Evolutionary conservation across 441 rosid species (phyloP).

Genomic region (Brassica balearica): DNA sequence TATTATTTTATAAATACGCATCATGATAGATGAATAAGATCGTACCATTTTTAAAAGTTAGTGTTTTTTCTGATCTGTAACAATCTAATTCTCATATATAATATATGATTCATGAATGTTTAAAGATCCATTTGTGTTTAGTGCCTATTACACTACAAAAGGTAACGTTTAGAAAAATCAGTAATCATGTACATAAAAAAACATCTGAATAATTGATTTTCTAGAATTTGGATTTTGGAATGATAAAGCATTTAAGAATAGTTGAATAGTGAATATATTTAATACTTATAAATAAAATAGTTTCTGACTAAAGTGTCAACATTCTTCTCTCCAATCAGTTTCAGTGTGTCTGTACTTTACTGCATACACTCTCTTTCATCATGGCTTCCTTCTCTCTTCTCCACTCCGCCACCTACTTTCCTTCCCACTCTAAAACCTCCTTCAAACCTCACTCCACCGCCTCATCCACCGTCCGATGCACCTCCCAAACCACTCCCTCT

Average conservation of each 20-base stretch:
- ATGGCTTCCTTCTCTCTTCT: conserved; percentile 41
- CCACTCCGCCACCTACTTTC: conserved; percentile 40
- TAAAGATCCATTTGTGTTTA: conserved; percentile 2
- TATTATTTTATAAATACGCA: not conserved
- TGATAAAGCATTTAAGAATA: not conserved
- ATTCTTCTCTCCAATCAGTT: conserved; percentile 26
- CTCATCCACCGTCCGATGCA: conserved; percentile 43
- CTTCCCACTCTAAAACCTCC: conserved; percentile 45
- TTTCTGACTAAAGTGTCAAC: conserved; percentile 12
- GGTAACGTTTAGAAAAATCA: not conserved
- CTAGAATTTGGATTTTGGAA: conserved; percentile 20
- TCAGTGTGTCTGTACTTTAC: not conserved
- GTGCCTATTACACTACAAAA: conserved; percentile 18
- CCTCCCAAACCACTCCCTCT: conserved; percentile 42
- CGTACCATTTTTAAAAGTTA: not conserved
- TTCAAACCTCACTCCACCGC: conserved; percentile 21
- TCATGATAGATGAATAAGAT: not conserved
- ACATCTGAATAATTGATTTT: not conserved
- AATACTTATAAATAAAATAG: not conserved
- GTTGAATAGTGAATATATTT: not conserved
- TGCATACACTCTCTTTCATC: not conserved
- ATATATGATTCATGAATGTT: conserved; percentile 1
- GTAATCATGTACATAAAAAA: not conserved
- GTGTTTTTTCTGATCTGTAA: not conserved
- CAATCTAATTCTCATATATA: not conserved